These are phyloP conservation scores for Malus domestica DNA, from an alignment of 306 rosid genomes.

Conservation along the genomic window ASM211411v1 NC_041790.1:13596501-13597000, in stretches of 20 bases:
- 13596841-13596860: neutral
- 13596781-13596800: slow-evolving; percentile 45
- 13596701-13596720: slow-evolving; percentile 55
- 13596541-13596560: slow-evolving; percentile 46
- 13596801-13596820: slow-evolving; percentile 47
- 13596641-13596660: slow-evolving; percentile 36
- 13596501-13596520: slow-evolving; percentile 69
- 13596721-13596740: slow-evolving; percentile 58
- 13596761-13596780: slow-evolving; percentile 54
- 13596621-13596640: slow-evolving; percentile 48
- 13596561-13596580: slow-evolving; percentile 47
- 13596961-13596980: slow-evolving; percentile 15
- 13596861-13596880: neutral
- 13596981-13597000: slow-evolving; percentile 32
- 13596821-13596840: neutral
- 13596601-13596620: slow-evolving; percentile 30
- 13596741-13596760: slow-evolving; percentile 46
- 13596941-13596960: slow-evolving; percentile 18
- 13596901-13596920: slow-evolving; percentile 3
- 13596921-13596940: slow-evolving; percentile 33
- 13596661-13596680: slow-evolving; percentile 38
- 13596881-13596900: slow-evolving; percentile 14
- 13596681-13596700: slow-evolving; percentile 72
- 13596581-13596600: slow-evolving; percentile 30
- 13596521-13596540: slow-evolving; percentile 42